These are phyloP conservation scores for Neopestalotiopsis sp. DNA, from an alignment of 2,329 filamentous ascomycete genomes.

Conservation along the genomic window DNA sequence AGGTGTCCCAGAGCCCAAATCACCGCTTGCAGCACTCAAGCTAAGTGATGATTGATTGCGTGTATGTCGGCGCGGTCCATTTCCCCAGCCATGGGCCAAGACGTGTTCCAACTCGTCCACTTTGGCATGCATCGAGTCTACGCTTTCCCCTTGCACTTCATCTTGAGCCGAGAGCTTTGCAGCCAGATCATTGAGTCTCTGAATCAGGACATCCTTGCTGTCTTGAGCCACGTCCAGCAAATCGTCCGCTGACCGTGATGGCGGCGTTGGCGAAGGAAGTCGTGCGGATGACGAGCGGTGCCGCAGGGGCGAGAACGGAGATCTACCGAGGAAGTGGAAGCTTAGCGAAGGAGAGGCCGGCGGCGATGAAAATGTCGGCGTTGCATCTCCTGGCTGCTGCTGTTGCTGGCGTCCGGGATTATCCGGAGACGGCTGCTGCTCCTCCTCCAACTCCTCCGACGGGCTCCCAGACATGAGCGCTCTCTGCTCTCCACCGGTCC, in stretches of 20 bases:
- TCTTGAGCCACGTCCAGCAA: slow-evolving; percentile 36
- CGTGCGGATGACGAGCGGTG: slow-evolving; percentile 28
- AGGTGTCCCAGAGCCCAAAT: not conserved
- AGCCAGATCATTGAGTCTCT: slow-evolving; percentile 38
- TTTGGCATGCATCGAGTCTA: slow-evolving; percentile 44
- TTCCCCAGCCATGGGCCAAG: slow-evolving; percentile 22
- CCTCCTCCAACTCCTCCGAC: slow-evolving; percentile 19
- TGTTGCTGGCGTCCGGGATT: slow-evolving; percentile 21
- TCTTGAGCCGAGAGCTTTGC: slow-evolving; percentile 28
- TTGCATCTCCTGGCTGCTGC: slow-evolving; percentile 25
- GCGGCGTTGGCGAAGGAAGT: slow-evolving; percentile 25
- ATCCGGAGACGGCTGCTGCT: slow-evolving; percentile 27
- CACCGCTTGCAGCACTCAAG: not conserved
- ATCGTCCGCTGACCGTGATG: slow-evolving; percentile 25
- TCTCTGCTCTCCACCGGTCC: not conserved
- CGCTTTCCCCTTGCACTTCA: slow-evolving; percentile 31
- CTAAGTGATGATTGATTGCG: slow-evolving; percentile 6
- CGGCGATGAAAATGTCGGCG: slow-evolving; percentile 26
- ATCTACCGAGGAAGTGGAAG: slow-evolving; percentile 31
- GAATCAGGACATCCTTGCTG: slow-evolving; percentile 52
- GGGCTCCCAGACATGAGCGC: slow-evolving; percentile 12
- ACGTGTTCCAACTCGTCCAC: slow-evolving; percentile 48
- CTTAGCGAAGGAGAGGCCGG: slow-evolving; percentile 32
- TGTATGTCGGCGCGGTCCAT: slow-evolving; percentile 7
- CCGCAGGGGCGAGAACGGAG: slow-evolving; percentile 32